Base-by-base conservation (phyloP, 1,284 basidiomycete species). In the Pseudomicrostroma phylloplanum region DNA sequence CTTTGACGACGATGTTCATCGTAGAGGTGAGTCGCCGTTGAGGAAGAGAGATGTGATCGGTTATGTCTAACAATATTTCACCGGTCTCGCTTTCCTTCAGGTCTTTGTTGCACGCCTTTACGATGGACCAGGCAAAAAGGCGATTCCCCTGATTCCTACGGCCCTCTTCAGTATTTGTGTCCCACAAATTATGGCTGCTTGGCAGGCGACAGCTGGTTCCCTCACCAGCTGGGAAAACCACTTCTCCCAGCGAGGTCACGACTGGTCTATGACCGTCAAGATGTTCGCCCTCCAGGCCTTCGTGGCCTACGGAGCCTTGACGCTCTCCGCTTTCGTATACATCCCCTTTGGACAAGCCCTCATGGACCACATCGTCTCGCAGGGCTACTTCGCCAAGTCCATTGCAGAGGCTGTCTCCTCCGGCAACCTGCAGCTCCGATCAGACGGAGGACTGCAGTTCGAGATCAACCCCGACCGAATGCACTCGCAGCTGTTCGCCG, bases 401-500 rank as follows among this genome's bases (percentile, higher is more conserved):
- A 68, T 78, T 23, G 62, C 65, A 17, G 43, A 63, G 7, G 70
- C 77, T 0, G 65, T 69, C 21, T 60, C 56, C 12, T 59, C 71
- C 15, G 79, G 79, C 25, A 66, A 76, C 21, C 41, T 64, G 15
- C 1, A 43, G 1, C 53, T 64, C 11, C 55, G 43, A 1, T 53
- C 57, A 67, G 72, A 67, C 41, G 66, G 63, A 40, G 67, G 66
- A 2, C 60, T 73, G 25, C 59, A 72, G 13, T 81, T 82, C 66
- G 70, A 76, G 55, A 82, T 65, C 82, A 83, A 84, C 67, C 77
- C 82, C n/a, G 84, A 76, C 21, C 83, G 93, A 58, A 83, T 98
- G 66, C 86, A 89, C 79, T 87, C 89, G 56, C 92, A 97, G 83
- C 88, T 98, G 83, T 96, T 96, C 79, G 92, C 94, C 13, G 91